Evolutionary conservation across 2,329 filamentous ascomycete species (phyloP).

Genomic region (Fusarium goolgardi): DNA sequence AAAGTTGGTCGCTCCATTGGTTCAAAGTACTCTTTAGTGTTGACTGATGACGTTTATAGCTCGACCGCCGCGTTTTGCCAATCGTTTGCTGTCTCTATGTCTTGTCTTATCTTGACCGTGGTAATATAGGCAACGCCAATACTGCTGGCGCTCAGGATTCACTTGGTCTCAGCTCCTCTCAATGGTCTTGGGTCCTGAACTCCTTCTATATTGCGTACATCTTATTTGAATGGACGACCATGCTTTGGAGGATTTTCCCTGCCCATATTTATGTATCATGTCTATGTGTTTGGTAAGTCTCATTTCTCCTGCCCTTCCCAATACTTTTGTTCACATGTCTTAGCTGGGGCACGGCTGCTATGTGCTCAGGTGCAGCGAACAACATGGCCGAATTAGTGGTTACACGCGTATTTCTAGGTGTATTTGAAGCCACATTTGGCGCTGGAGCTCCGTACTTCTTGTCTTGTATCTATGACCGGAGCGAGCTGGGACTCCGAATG

Average conservation of each 20-base stretch:
- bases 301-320: accelerated
- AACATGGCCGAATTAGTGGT: constrained; percentile 24
- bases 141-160: constrained; percentile 32
- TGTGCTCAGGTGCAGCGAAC: constrained; percentile 26
- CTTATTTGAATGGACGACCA: constrained; percentile 36
- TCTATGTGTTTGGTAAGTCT: constrained; percentile 29
- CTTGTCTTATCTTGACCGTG: constrained; percentile 37
- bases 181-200: constrained; percentile 42
- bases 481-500: constrained; percentile 27
- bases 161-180: constrained; percentile 6
- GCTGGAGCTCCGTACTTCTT: constrained; percentile 38
- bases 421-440: constrained; percentile 39
- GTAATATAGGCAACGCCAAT: constrained; percentile 43
- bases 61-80: constrained; percentile 33
- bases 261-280: constrained; percentile 28
- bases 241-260: constrained; percentile 40
- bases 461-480: constrained; percentile 22
- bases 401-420: constrained; percentile 13
- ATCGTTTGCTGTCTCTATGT: constrained; percentile 40
- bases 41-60: constrained; percentile 2
- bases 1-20: not conserved
- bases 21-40: accelerated
- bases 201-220: constrained; percentile 40
- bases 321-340: accelerated
- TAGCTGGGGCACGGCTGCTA: constrained; percentile 38